Evolutionary conservation across 371 early-diverging fungal genomes (phyloP), one percentile per base, ranked within the genome.

Genomic region (Dentiscutata heterogama): DNA sequence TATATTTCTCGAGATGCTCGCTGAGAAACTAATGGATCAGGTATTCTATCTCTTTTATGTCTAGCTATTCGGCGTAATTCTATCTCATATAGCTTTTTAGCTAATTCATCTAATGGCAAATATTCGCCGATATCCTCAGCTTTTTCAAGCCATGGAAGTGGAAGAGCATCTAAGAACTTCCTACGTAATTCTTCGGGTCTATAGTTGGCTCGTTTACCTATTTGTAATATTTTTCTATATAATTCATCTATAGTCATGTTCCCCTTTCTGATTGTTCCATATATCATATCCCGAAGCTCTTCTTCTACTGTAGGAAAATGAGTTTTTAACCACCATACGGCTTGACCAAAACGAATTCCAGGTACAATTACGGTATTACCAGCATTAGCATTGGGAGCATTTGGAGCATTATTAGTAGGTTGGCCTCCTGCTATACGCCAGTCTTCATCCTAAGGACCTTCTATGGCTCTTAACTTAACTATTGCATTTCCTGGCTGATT

Each of bases 311-410:
- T 35, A 35, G 35, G 35, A 2, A 35, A 35, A 18, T 54, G 18
- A 3, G 54, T 54, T 20, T 54, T 54, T 20, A 54, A 3, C 54
- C 1, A 54, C 54, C 54, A 54, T 54, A 54, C 8, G 20, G 54
- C 54, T 54, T 54, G 54, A 20, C 54, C 54, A 13, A 54, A 54
- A 18, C 54, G 13, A 18, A 54, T 54, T 2, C 54, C 54, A 4
- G 54, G 8, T 54, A 54, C 54, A 54, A 4, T 13, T 18, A 54
- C 54, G 3, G 42, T 35, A 76, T 27, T 73, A 53, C 53, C 73
- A 18, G 18, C 27, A 73, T 73, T 76, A 63, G 77, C 77, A 76
- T 76, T 76, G 13, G 77, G 63, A 20, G 63, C 20, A 76, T 76
- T 76, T 20, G 11, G 1, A 42, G 46, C 3, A 42, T 1, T 14